Conservation (phyloP, 2,329 filamentous ascomycete species). For the Pyricularia sp. region DNA sequence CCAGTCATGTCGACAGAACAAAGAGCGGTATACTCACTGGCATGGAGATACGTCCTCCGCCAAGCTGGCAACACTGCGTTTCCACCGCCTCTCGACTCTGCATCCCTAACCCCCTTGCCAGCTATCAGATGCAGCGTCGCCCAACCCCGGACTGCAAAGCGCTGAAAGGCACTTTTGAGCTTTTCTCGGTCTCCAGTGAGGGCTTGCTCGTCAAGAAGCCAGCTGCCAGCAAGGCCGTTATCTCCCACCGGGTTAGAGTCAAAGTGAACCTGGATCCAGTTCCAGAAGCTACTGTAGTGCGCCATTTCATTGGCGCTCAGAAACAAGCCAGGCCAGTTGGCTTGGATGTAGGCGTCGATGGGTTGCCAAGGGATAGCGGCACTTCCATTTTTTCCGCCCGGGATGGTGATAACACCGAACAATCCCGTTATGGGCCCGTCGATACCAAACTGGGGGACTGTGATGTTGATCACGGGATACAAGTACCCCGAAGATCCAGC, state of each 20-base stretch:
- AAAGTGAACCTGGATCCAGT: conserved; percentile 13
- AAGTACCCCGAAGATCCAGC: conserved; percentile 37
- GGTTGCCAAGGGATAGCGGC: conserved; percentile 3
- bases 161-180: conserved; percentile 8
- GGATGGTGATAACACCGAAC: conserved; percentile 8
- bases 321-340: conserved; percentile 7
- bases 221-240: conserved; percentile 5
- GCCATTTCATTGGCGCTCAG: conserved; percentile 4
- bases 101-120: conserved; percentile 11
- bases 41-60: conserved; percentile 11
- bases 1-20: neutral
- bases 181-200: conserved; percentile 21
- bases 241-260: conserved; percentile 10
- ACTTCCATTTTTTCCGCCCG: neutral
- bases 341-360: conserved; percentile 9
- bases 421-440: conserved; percentile 13
- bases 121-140: conserved; percentile 11
- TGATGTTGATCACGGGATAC: conserved; percentile 22
- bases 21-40: conserved; percentile 7
- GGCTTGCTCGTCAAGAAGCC: conserved; percentile 19
- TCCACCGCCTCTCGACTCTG: conserved; percentile 9
- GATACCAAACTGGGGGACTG: conserved; percentile 14
- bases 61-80: conserved; percentile 13
- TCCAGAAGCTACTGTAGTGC: conserved; percentile 8
- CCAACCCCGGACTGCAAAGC: conserved; percentile 7